Base-by-base conservation (phyloP, 139 green algal species). In the Chlorella vulgaris region DNA sequence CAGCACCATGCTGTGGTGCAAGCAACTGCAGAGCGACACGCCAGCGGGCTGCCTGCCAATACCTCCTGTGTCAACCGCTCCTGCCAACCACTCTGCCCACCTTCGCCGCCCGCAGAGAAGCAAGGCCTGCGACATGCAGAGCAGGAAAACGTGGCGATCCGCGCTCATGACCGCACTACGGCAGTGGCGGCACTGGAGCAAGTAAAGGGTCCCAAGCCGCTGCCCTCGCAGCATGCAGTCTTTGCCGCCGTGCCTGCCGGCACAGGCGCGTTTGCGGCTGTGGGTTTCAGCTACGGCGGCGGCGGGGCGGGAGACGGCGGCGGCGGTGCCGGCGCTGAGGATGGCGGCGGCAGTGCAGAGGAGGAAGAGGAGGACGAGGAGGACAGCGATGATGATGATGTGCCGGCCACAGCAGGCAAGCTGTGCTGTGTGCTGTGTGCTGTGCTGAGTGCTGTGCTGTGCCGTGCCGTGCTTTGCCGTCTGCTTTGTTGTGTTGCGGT, bases 201-300 rank as follows among this genome's bases (percentile, higher is more conserved):
- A 19, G 58, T 15, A 43, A 69, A 82, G 62, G 71, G 29, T 2
- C 71, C 38, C 69, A 83, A 80, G 78, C 68, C 38, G 67, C 79
- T 74, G 69, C 79, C 69, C 40, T 58, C 43, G 0, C 68, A 71
- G 40, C 28, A 39, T 55, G n/a, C 63, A 4, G 38, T 26, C 2
- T 55, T 60, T 31, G 33, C 29, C 38, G 22, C 39, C 33, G 18
- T 15, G n/a, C 18, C 60, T 5, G 78, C 86, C 76, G 90, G 91
- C 26, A 77, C 69, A 22, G 91, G 91, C 0, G 26, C 75, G 42
- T 94, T 88, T 68, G 81, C 85, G 8, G 89, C 89, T 2, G 88
- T 94, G 38, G 90, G 90, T 15, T 95, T 94, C 69, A 86, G 75
- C 58, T 95, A 95, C 66, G 87, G 85, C 4, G 53, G 39, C 31